Conservation (phyloP, 2,329 filamentous ascomycete species). For the Aspergillus thermomutatus region DNA sequence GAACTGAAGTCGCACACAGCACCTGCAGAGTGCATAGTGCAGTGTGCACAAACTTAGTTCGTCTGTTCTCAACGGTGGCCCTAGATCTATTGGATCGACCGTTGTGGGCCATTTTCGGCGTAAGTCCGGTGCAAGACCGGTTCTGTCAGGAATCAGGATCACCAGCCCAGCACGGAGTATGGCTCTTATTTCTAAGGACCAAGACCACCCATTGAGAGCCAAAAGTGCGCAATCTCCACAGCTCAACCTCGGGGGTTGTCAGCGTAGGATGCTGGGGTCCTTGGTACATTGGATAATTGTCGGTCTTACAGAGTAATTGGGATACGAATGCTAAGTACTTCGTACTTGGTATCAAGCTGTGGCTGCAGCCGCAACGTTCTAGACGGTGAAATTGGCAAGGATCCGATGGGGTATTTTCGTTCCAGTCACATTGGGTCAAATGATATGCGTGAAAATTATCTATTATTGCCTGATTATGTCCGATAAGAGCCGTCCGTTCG, state of each 20-base stretch:
- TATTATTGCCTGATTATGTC: conserved; percentile 4
- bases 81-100: conserved; percentile 9
- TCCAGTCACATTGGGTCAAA: conserved; percentile 17
- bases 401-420: not conserved
- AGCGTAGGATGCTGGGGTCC: not conserved
- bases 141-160: conserved; percentile 5
- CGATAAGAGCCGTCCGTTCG: conserved; percentile 12
- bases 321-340: not conserved
- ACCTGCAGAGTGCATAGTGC: not conserved
- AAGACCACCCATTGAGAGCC: not conserved
- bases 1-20: not conserved
- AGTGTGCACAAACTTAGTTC: conserved; percentile 1
- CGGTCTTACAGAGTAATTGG: not conserved
- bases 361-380: conserved; percentile 23
- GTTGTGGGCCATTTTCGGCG: conserved; percentile 9
- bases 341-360: conserved; percentile 21
- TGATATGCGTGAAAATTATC: conserved; percentile 10
- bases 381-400: conserved; percentile 14
- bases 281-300: not conserved
- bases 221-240: not conserved
- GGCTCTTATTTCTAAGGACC: not conserved
- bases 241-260: not conserved
- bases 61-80: not conserved
- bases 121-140: not conserved
- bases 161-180: not conserved